These are phyloP conservation scores for Epichloe gansuensis DNA, from an alignment of 2,329 filamentous ascomycete species.

Conservation along the genomic window DNA sequence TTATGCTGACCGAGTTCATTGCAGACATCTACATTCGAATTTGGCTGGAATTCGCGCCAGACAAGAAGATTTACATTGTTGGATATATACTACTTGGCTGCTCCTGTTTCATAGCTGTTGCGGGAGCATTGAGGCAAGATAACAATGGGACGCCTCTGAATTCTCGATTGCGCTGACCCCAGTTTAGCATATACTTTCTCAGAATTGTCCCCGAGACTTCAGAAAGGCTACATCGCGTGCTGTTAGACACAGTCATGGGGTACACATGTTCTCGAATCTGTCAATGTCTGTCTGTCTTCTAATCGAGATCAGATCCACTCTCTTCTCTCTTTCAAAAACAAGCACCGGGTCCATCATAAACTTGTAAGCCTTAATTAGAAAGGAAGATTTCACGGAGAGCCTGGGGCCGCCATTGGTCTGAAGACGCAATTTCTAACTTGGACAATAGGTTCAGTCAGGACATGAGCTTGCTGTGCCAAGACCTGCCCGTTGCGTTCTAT, in stretches of 20 bases:
- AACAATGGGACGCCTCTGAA: too few species aligned
- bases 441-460: conserved; percentile 7
- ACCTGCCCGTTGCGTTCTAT: conserved; percentile 3
- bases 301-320: background rate
- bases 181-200: background rate
- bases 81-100: background rate
- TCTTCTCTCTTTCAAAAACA: background rate
- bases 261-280: background rate
- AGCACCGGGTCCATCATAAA: conserved; percentile 1
- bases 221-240: background rate
- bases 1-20: background rate
- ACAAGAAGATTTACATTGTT: background rate
- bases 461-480: conserved; percentile 7
- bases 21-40: conserved; percentile 1
- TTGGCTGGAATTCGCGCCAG: background rate
- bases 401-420: too few species aligned
- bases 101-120: background rate
- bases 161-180: background rate
- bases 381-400: too few species aligned
- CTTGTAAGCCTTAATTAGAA: background rate
- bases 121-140: background rate
- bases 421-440: background rate
- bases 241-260: conserved; percentile 1
- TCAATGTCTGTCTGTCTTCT: background rate
- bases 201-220: background rate